Percentiles rank a stretch among this genome's conserved stretches.
These are phyloP conservation scores for Citeromyces hawaiiensis DNA, from an alignment of 1,139 yeast species.

Conservation along the genomic window DNA sequence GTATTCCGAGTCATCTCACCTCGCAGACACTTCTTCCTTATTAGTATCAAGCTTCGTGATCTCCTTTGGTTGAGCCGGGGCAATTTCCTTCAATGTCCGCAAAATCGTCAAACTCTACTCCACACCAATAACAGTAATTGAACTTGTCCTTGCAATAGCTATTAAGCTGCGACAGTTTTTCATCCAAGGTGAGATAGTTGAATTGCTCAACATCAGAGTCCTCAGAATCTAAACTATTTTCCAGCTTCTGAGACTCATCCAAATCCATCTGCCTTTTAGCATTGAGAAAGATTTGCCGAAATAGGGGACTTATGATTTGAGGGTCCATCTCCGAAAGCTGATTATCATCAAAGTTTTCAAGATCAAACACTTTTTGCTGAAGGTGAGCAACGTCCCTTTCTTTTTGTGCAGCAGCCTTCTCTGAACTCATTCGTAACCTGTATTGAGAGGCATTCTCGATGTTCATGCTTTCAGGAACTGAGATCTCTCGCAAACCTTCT, in stretches of 20 bases:
- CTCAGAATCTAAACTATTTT: slow-evolving; percentile 12
- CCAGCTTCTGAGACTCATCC: too few relatives aligned
- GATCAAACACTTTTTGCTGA: background rate
- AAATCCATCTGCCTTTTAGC: too few relatives aligned
- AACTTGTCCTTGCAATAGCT: slow-evolving; percentile 22
- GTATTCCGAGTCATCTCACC: too few relatives aligned
- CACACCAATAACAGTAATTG: slow-evolving; percentile 36
- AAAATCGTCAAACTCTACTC: slow-evolving; percentile 20
- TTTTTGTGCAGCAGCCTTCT: slow-evolving; percentile 7
- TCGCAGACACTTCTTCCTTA: too few relatives aligned
- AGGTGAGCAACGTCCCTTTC: slow-evolving; percentile 2
- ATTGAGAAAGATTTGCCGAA: background rate
- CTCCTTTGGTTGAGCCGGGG: slow-evolving; percentile 25
- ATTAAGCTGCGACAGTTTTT: slow-evolving; percentile 17
- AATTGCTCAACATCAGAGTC: slow-evolving; percentile 17
- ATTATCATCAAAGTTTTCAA: background rate
- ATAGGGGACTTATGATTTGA: background rate
- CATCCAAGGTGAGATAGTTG: slow-evolving; percentile 12
- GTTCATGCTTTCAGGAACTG: slow-evolving; percentile 4
- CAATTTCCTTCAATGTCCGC: slow-evolving; percentile 26
- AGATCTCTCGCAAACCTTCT: slow-evolving; percentile 5
- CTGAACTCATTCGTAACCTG: slow-evolving; percentile 11
- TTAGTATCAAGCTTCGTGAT: slow-evolving; percentile 1
- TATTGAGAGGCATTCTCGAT: slow-evolving; percentile 9
- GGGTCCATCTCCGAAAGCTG: background rate